Evolutionary conservation across 1,284 basidiomycete species (phyloP).

Genomic region (Trametes polyzona): DNA sequence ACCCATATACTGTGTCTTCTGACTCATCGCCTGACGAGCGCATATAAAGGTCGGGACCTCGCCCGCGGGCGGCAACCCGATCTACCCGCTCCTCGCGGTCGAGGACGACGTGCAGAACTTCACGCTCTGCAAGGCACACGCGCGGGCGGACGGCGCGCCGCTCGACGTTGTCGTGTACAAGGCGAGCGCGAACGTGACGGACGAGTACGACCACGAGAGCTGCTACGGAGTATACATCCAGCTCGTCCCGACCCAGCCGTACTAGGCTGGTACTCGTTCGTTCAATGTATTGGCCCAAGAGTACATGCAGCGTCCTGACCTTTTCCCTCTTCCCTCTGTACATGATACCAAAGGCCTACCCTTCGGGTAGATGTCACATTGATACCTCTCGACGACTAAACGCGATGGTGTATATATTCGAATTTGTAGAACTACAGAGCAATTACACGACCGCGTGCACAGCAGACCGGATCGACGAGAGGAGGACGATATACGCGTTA

Average conservation of each 20-base stretch:
- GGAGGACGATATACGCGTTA: background rate
- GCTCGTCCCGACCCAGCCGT: constrained; percentile 1
- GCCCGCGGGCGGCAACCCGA: constrained; percentile 16
- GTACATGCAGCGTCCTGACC: too few species aligned
- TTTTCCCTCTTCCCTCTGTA: too few species aligned
- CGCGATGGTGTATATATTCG: background rate
- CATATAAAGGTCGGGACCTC: constrained; percentile 22
- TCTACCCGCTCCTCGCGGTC: constrained; percentile 24
- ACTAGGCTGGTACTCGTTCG: background rate
- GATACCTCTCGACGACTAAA: too few species aligned
- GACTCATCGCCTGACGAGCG: background rate
- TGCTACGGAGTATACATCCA: constrained; percentile 26
- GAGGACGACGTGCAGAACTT: constrained; percentile 26
- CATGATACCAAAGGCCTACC: too few species aligned
- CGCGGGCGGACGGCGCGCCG: background rate
- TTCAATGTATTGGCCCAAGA: background rate
- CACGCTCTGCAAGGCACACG: constrained; percentile 24
- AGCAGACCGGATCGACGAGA: background rate
- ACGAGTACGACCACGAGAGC: constrained; percentile 21
- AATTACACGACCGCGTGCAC: constrained; percentile 5
- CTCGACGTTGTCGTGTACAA: constrained; percentile 22
- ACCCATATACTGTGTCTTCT: background rate
- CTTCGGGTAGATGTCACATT: too few species aligned
- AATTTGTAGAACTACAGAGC: background rate
- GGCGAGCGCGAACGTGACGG: constrained; percentile 20